Evolutionary conservation across 2,329 filamentous ascomycete species (phyloP).

Genomic region (Zymoseptoria tritici): DNA sequence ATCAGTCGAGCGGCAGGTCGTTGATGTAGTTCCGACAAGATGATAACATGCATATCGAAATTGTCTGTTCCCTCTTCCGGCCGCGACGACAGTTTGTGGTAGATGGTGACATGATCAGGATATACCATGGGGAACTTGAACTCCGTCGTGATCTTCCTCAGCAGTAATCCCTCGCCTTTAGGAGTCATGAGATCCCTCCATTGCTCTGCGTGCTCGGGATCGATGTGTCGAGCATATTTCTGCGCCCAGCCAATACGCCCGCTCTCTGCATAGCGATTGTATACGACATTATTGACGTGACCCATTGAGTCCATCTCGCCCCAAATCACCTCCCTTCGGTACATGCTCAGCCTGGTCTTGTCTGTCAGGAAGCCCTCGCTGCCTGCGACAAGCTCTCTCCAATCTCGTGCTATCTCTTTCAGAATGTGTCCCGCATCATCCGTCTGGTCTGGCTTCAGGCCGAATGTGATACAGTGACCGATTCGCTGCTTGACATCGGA

Average conservation of each 20-base stretch:
- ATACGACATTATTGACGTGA: conserved; percentile 75
- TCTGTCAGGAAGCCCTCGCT: conserved; percentile 68
- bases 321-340: conserved; percentile 65
- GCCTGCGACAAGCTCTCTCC: conserved; percentile 65
- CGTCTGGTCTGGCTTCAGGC: conserved; percentile 53
- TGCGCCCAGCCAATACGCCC: conserved; percentile 70
- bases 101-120: conserved; percentile 74
- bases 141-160: conserved; percentile 71
- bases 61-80: conserved; percentile 46
- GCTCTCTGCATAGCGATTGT: conserved; percentile 76
- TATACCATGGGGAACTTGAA: conserved; percentile 87
- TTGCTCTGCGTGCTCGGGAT: conserved; percentile 51
- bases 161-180: conserved; percentile 61
- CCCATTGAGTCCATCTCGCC: conserved; percentile 70
- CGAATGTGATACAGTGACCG: conserved; percentile 69
- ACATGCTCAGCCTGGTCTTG: conserved; percentile 54
- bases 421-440: conserved; percentile 53
- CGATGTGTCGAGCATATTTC: conserved; percentile 58
- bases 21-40: conserved; percentile 68
- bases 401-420: conserved; percentile 54
- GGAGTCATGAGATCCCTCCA: conserved; percentile 67
- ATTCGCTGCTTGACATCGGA: conserved; percentile 59
- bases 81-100: conserved; percentile 62
- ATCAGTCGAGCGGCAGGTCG: conserved; percentile 64
- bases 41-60: conserved; percentile 54